Evolutionary conservation across 108 stramenopile species (phyloP).

Genomic region (Schizochytrium sp.): DNA sequence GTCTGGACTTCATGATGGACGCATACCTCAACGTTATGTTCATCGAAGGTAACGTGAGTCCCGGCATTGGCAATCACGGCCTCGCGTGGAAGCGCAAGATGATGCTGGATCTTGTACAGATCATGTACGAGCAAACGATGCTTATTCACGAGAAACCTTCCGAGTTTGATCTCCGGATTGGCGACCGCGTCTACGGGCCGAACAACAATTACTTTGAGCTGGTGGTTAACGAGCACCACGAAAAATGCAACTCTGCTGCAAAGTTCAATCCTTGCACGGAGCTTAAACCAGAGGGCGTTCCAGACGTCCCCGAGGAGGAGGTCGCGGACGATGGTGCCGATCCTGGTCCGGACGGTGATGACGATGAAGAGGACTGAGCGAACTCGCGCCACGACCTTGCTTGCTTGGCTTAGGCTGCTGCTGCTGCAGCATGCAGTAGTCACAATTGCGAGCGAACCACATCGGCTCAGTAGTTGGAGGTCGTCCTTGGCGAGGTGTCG

Average conservation of each 20-base stretch:
- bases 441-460: no score
- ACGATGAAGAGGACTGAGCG: not conserved
- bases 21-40: slow-evolving; percentile 1
- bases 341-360: not conserved
- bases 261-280: not conserved
- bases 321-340: not conserved
- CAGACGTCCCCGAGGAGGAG: not conserved
- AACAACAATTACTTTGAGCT: not conserved
- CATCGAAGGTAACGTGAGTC: slow-evolving; percentile 7
- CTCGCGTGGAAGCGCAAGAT: slow-evolving; percentile 6
- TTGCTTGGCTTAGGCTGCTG: not conserved
- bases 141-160: not conserved
- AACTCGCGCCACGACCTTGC: not conserved
- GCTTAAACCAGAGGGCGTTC: not conserved
- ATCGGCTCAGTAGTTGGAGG: no score
- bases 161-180: not conserved
- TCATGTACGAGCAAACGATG: slow-evolving; percentile 1
- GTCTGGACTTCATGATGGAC: slow-evolving; percentile 7
- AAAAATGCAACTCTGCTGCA: not conserved
- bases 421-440: no score
- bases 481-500: no score
- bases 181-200: not conserved
- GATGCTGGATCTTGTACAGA: not conserved
- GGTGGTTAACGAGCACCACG: not conserved
- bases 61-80: slow-evolving; percentile 5